Evolutionary conservation across 1,284 basidiomycete species (phyloP), one percentile per base, ranked within the genome.

Genomic region (Sporisorium exsertum): DNA sequence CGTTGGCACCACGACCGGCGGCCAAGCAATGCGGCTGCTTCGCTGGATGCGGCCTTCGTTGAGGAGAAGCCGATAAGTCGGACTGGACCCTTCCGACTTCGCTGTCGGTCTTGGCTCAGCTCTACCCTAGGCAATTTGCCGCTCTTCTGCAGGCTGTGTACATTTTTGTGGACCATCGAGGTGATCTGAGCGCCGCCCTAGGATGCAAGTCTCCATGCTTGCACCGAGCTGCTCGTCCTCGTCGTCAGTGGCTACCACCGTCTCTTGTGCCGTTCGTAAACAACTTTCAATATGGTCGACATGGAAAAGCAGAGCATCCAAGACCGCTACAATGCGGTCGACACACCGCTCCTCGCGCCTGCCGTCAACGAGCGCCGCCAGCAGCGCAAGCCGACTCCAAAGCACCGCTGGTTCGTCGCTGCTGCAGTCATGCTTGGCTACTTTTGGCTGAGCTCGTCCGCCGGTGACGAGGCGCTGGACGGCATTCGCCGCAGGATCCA

Each of bases 241-340:
- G 26, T 32, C 51, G 12, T 45, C 26, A 22, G 35, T 29, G 15
- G 20, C 27, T n/a, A 18, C 27, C 18, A 33, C 43, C 24, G 16
- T 26, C 24, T 7, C 22, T 22, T 3, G 3, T 20, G 40, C 6
- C 9, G n/a, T 20, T n/a, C 6, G n/a, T 37, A 9, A 43, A 18
- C 40, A 20, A 5, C 9, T 16, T 32, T 29, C 53, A 64, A 24
- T 40, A 72, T 72, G 70, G 64, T 42, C 29, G 26, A 16, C 10
- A 29, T 49, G 32, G 70, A 72, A 29, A 72, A 67, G 57, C 56
- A 67, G 45, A 42, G 43, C 33, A 16, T 60, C 26, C 47, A 72
- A 43, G 53, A 60, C 27, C 64, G 64, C 64, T 72, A 67, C 60
- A 64, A 72, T 54, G 70, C 70, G 35, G 47, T 60, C 61, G 60